Conservation (phyloP, 345 rosid genomes). For the Reutealis trisperma region DNA sequence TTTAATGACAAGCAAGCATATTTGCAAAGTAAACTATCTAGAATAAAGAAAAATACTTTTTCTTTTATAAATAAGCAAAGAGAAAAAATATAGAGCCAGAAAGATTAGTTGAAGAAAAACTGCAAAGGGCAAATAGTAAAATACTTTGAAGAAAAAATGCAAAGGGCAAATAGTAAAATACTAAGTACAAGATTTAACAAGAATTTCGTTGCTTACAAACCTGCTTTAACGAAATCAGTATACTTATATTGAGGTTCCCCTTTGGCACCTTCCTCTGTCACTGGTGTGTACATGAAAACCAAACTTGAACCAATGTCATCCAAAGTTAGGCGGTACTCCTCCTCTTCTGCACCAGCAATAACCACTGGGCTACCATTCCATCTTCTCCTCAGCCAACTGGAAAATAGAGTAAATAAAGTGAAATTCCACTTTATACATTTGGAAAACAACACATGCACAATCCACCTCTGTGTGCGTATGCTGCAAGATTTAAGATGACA, state of each 20-base stretch:
- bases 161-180: constrained; percentile 1
- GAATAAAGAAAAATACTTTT: background rate
- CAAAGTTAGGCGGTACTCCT: constrained; percentile 68
- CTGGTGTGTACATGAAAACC: constrained; percentile 98
- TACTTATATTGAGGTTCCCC: constrained; percentile 97
- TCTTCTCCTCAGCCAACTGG: constrained; percentile 90
- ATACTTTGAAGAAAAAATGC: background rate
- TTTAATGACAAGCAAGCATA: background rate
- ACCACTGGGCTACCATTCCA: constrained; percentile 96
- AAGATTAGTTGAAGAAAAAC: background rate
- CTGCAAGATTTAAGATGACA: constrained; percentile 11
- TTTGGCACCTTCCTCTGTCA: constrained; percentile 89
- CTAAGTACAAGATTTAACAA: constrained; percentile 4
- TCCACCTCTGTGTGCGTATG: background rate
- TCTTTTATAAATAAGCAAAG: background rate
- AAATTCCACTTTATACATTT: background rate
- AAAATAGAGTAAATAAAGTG: constrained; percentile 20
- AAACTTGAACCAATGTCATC: constrained; percentile 92
- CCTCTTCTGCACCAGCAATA: constrained; percentile 86
- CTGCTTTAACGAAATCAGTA: constrained; percentile 96
- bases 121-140: background rate
- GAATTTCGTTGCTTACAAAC: constrained; percentile 34
- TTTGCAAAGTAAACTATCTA: background rate
- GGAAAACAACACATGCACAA: background rate
- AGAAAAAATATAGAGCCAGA: background rate